phyloP scores from a whole-genome alignment of 164 flowering plant species.

The Piper betle region DNA sequence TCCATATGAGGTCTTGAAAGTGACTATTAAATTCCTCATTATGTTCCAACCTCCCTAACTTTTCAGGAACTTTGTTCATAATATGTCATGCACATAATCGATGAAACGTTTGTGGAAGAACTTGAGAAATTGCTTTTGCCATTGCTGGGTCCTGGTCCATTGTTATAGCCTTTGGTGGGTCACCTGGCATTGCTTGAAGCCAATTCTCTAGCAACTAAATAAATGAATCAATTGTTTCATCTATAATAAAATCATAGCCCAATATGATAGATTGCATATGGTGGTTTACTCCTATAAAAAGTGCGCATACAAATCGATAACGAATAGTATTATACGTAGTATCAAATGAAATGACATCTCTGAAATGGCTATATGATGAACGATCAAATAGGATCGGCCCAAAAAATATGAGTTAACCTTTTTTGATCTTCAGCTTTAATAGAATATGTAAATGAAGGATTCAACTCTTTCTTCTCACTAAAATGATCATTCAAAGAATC shows the following conservation, averaged over 20 bases:
- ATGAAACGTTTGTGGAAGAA: background rate
- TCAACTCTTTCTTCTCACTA: too few relatives aligned
- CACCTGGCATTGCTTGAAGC: conserved; percentile 2
- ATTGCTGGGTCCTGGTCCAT: conserved; percentile 2
- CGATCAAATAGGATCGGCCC: too few relatives aligned
- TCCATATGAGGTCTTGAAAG: background rate
- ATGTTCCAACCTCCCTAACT: background rate
- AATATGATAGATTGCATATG: background rate
- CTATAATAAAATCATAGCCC: conserved; percentile 1
- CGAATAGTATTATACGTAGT: background rate
- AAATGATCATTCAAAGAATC: too few relatives aligned
- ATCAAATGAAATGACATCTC: conserved; percentile 1
- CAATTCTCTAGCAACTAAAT: conserved; percentile 1
- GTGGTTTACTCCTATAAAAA: conserved; percentile 3
- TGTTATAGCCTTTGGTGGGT: conserved; percentile 1
- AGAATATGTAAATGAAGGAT: too few relatives aligned
- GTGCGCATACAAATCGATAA: background rate
- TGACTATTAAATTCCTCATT: background rate
- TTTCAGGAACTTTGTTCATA: background rate
- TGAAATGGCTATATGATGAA: background rate
- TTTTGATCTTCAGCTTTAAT: too few relatives aligned
- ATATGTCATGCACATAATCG: background rate
- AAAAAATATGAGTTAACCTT: too few relatives aligned
- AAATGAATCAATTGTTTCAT: conserved; percentile 1
- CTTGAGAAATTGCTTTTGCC: background rate